Evolutionary conservation across 768 basidiomycete genomes (phyloP), one percentile per base, ranked within the genome.

Genomic region (Phanerochaete sordida): DNA sequence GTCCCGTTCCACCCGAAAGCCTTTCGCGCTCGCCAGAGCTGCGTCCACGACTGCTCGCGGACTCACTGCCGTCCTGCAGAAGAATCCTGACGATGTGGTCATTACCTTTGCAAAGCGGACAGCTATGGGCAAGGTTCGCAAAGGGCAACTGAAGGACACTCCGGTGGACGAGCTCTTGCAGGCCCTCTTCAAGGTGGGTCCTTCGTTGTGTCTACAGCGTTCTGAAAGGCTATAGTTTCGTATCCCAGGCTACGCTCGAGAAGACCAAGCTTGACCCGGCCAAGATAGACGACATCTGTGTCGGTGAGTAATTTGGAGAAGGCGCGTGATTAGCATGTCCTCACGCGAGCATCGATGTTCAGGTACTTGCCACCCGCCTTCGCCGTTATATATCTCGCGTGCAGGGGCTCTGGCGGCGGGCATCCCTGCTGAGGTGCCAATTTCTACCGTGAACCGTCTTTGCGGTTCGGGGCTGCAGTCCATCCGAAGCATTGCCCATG

Each of bases 401-500:
- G 91, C 93, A 48, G 93, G 94, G 28, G 91, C 91, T 4, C 79
- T 96, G 44, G 85, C 91, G 33, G 93, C 94, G 27, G 95, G 94
- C 13, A 90, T 97, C 64, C 96, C 95, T 2, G 81, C 88, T 57
- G 77, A 87, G 63, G 87, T 93, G 15, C 90, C 95, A n/a, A 82
- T 98, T 62, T 90, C 90, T 23, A 89, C 91, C 12, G 85, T 98
- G 56, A 99, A 99, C 73, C 81, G 96, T 58, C 82, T 98, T 52
- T 99, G 96, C 74, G 91, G 94, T 1, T 95, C 94, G 0, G 95
- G 95, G 24, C 79, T 98, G 51, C 93, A 95, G 84, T 89, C 96
- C n/a, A 87, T 98, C 62, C 86, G 91, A 60, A 86, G 80, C 69
- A 90, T 98, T 52, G 93, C 95, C 19, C 89, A 96, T 72, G 82